Evolutionary conservation across 1,284 basidiomycete species (phyloP).

Genomic region (Chalciporus sp.): DNA sequence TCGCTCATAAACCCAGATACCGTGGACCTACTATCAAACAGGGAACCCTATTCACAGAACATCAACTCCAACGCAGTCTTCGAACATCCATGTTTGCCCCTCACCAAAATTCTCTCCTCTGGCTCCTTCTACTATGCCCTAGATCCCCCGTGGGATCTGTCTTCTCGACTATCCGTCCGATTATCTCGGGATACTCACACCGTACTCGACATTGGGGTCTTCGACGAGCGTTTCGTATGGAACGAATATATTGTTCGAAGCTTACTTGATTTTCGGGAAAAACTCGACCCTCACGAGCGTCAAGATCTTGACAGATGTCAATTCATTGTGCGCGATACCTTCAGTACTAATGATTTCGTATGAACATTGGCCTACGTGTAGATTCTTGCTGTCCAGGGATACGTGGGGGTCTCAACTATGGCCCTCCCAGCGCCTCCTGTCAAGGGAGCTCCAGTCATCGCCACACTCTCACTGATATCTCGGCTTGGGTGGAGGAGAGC

Average conservation of each 20-base stretch:
- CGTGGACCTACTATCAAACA: constrained; percentile 46
- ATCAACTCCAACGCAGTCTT: constrained; percentile 50
- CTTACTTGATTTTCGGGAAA: constrained; percentile 78
- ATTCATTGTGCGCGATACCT: constrained; percentile 65
- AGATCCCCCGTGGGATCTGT: constrained; percentile 86
- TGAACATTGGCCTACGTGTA: constrained; percentile 28
- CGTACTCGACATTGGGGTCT: constrained; percentile 59
- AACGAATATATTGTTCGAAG: constrained; percentile 83
- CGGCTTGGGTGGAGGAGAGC: constrained; percentile 94
- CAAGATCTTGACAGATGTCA: constrained; percentile 75
- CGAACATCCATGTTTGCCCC: constrained; percentile 89
- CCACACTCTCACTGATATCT: constrained; percentile 80
- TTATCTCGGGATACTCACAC: constrained; percentile 53
- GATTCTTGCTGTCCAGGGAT: constrained; percentile 95
- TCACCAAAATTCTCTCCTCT: constrained; percentile 90
- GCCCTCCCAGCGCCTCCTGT: constrained; percentile 73
- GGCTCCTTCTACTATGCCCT: constrained; percentile 94
- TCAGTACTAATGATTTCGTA: constrained; percentile 33
- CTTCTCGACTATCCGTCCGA: constrained; percentile 74
- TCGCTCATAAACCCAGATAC: constrained; percentile 51
- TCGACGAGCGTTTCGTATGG: constrained; percentile 87
- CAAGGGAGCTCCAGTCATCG: constrained; percentile 64
- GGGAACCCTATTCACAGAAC: constrained; percentile 51
- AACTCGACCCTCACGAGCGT: constrained; percentile 69
- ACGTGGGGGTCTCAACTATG: constrained; percentile 74